Base-by-base conservation (phyloP, 495 filamentous ascomycete species). In the Penicillium turbatum region DNA sequence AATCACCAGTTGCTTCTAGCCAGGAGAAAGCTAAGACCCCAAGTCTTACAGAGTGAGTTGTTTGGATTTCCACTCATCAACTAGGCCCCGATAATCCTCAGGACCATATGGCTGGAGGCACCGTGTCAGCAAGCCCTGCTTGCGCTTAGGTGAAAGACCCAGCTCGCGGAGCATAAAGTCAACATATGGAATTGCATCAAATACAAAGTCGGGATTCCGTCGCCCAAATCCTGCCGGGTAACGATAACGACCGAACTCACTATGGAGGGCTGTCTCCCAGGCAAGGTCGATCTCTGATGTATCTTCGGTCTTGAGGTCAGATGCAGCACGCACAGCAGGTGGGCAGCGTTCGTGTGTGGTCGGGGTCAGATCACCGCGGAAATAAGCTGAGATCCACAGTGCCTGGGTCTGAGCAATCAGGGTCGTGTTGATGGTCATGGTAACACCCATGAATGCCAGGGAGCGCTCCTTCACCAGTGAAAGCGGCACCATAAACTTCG, bases 111-210 rank as follows among this genome's bases (percentile, higher is more conserved):
- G 72, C 12, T 79, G 64, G 53, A 79, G 69, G 45, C 79, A 73
- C 55, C 82, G 80, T 0, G 71, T 70, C 27, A 79, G 60, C 65
- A 74, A 29, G 9, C 67, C 65, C 2, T 58, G 43, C 57, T 83
- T 84, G 21, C 81, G 62, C 46, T 57, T 56, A 4, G 43, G 44
- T 6, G 63, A 37, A 26, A 86, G 61, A 11, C 87, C 87, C 44
- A 93, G 51, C 61, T 92, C 88, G 1, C 68, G 61, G 48, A 89
- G 61, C 68, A 92, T 56, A 56, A 89, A 55, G 68, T 92, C 89
- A 3, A 90, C 63, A 61, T 92, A 95, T n/a, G 89, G 85, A 38
- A 91, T 56, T 2, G 77, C 79, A 65, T 93, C 88, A 61, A 90
- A 91, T 43, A 87, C 83, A 51, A 89, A 82, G 59, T 89, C 87